Percentiles rank a stretch among this genome's conserved stretches.
Conservation (phyloP, 2,329 filamentous ascomycete species). For the Tolypocladium ophioglossoides region DNA sequence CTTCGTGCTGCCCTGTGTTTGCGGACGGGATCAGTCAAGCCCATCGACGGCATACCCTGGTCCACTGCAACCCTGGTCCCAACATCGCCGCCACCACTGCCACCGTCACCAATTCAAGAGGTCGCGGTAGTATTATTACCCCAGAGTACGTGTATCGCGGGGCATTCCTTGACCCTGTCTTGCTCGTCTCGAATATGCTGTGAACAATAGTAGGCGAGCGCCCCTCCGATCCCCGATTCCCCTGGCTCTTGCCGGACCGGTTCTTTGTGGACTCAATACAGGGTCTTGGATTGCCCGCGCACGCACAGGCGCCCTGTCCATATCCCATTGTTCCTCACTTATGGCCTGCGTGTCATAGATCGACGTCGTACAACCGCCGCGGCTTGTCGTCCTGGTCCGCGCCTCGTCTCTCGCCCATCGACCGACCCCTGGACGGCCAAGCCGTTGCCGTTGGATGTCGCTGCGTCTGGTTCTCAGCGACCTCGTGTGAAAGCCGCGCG, state of each 20-base stretch:
- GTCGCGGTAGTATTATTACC: background rate
- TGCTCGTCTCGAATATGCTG: background rate
- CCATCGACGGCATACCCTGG: constrained; percentile 1
- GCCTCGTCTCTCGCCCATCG: background rate
- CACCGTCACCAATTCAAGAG: constrained; percentile 2
- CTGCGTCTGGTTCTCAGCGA: background rate
- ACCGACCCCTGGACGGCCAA: background rate
- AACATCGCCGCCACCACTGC: constrained; percentile 4
- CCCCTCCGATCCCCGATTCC: background rate
- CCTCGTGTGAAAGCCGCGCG: background rate
- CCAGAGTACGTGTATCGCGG: background rate
- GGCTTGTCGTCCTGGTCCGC: background rate
- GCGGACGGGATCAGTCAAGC: background rate
- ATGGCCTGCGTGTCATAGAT: constrained; percentile 9
- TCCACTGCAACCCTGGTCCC: constrained; percentile 5
- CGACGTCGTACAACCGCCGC: constrained; percentile 8
- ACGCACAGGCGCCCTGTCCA: background rate
- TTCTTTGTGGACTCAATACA: background rate
- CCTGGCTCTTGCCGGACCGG: background rate
- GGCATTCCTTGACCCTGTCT: background rate
- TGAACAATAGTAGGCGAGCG: background rate
- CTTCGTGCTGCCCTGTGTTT: background rate
- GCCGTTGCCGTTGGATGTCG: constrained; percentile 1
- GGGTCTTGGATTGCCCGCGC: background rate
- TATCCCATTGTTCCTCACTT: constrained; percentile 1